Evolutionary conservation across 495 filamentous ascomycete species (phyloP).

Genomic region (Tuber borchii): DNA sequence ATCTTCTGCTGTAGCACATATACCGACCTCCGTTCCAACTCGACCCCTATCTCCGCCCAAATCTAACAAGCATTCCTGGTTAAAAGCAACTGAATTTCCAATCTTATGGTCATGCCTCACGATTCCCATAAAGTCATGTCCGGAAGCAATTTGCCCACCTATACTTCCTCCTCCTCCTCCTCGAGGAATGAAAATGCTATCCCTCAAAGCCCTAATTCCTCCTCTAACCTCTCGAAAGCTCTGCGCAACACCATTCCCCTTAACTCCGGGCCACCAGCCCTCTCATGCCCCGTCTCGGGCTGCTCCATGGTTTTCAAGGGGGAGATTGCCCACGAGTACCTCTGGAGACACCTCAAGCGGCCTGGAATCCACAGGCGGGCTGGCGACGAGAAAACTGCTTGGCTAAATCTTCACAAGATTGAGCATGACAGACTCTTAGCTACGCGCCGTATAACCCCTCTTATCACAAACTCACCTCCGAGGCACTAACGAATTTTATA

Average conservation of each 20-base stretch:
- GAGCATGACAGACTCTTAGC: too few species aligned
- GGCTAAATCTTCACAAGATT: neutral
- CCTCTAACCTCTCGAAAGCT: neutral
- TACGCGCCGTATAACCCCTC: neutral
- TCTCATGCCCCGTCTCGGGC: neutral
- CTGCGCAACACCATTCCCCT: neutral
- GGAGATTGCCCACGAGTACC: neutral
- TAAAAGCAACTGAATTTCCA: neutral
- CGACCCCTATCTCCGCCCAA: neutral
- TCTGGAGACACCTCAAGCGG: neutral
- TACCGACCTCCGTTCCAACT: neutral
- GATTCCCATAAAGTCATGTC: neutral
- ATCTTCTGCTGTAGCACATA: neutral
- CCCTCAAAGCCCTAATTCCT: neutral
- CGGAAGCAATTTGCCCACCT: neutral
- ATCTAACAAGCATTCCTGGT: too few species aligned
- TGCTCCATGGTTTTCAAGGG: neutral
- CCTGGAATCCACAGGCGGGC: neutral
- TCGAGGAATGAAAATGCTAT: neutral
- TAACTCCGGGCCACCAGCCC: accelerated
- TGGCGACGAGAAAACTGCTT: neutral
- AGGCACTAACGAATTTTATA: neutral
- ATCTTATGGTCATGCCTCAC: neutral
- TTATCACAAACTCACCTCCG: neutral
- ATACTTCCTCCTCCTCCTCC: neutral